Evolutionary conservation across 2,329 filamentous ascomycete genomes (phyloP).

Genomic region (Cladophialophora bantiana): DNA sequence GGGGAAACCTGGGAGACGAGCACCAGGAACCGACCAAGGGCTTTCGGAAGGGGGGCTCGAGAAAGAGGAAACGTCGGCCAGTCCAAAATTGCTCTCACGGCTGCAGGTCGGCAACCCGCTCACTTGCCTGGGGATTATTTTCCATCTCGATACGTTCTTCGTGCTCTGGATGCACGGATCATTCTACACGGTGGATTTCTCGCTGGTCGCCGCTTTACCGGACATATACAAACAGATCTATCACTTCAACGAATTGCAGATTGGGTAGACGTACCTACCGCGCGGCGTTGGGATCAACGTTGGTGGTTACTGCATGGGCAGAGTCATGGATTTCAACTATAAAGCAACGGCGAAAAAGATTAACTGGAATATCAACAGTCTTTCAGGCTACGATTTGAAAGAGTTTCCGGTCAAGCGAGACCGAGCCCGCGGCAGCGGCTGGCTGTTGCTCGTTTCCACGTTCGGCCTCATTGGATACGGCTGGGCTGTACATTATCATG

Average conservation of each 20-base stretch:
- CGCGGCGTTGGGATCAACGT: constrained; percentile 39
- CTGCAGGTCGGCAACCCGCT: constrained; percentile 24
- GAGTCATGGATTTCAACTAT: constrained; percentile 51
- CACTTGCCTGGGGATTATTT: constrained; percentile 24
- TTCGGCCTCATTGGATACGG: constrained; percentile 43
- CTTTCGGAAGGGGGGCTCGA: background rate
- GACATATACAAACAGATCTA: constrained; percentile 56
- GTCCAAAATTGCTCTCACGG: background rate
- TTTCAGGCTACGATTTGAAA: constrained; percentile 38
- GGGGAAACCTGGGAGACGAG: background rate
- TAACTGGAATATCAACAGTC: constrained; percentile 42
- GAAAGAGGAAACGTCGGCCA: background rate
- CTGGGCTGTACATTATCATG: constrained; percentile 43
- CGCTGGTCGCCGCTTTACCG: constrained; percentile 53
- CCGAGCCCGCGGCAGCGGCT: constrained; percentile 36
- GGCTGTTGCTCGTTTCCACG: constrained; percentile 22
- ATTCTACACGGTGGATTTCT: constrained; percentile 49
- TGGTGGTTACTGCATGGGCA: constrained; percentile 37
- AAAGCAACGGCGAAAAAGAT: constrained; percentile 45
- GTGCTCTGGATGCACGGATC: constrained; percentile 31
- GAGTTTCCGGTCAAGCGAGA: constrained; percentile 55
- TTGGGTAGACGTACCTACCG: constrained; percentile 47
- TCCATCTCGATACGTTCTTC: constrained; percentile 25
- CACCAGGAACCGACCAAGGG: background rate
- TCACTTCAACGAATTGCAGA: constrained; percentile 54